Evolutionary conservation across 345 rosid genomes (phyloP).

Genomic region (Nasturtium officinale): DNA sequence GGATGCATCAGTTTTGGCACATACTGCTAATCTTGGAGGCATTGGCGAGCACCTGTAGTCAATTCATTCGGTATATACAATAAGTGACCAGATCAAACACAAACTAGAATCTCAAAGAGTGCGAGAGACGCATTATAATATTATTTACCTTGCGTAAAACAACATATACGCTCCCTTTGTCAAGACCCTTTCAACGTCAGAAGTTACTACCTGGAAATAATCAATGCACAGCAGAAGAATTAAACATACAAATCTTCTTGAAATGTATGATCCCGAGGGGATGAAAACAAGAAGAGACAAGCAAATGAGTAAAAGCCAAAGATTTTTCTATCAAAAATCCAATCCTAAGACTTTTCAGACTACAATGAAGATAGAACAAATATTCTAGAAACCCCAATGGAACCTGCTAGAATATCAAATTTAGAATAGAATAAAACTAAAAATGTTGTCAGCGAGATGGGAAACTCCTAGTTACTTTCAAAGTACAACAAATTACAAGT

Average conservation of each 20-base stretch:
- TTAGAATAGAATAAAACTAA: conserved; percentile 1
- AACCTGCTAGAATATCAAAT: background rate
- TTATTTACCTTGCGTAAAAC: conserved; percentile 77
- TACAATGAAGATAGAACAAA: background rate
- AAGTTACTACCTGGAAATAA: conserved; percentile 65
- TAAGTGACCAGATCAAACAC: conserved; percentile 19
- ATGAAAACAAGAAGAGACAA: conserved; percentile 9
- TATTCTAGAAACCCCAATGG: background rate
- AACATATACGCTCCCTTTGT: conserved; percentile 83
- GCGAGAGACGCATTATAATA: conserved; percentile 9
- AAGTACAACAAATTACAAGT: background rate
- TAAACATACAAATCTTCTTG: background rate
- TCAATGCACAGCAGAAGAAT: conserved; percentile 12
- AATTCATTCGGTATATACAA: conserved; percentile 5
- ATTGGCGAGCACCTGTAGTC: conserved; percentile 69
- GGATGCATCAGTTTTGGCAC: conserved; percentile 36
- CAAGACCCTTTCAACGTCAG: conserved; percentile 70
- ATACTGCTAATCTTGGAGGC: conserved; percentile 59
- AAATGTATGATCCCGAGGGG: conserved; percentile 6
- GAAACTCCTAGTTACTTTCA: conserved; percentile 8
- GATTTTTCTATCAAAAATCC: background rate
- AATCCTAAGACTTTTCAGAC: conserved; percentile 21
- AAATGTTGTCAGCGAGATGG: background rate
- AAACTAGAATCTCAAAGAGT: conserved; percentile 5
- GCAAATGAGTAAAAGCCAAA: conserved; percentile 9